These are phyloP conservation scores for Pistacia integerrima DNA, from an alignment of 345 rosid species.

Conservation along the genomic window DNA sequence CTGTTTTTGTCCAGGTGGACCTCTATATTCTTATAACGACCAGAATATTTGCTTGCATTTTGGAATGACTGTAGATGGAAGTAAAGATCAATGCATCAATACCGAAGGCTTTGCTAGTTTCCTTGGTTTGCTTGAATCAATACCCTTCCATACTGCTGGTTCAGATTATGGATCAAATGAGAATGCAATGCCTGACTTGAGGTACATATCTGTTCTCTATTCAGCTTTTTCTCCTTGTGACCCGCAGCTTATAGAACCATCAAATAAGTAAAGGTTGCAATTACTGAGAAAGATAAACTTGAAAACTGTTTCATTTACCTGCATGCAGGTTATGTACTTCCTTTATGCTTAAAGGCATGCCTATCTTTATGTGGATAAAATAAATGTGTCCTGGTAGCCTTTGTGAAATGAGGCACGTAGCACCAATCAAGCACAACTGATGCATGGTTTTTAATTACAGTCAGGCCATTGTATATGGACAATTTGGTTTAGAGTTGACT, in stretches of 20 bases:
- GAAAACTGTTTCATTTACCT: background rate
- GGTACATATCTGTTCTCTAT: constrained; percentile 41
- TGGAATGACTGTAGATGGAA: constrained; percentile 51
- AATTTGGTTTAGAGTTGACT: background rate
- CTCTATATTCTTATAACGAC: constrained; percentile 42
- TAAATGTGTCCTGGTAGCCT: background rate
- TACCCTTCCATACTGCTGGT: constrained; percentile 70
- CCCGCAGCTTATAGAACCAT: constrained; percentile 1
- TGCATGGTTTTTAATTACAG: background rate
- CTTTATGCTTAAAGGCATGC: background rate
- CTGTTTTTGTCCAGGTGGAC: constrained; percentile 41
- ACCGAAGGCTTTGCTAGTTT: constrained; percentile 72
- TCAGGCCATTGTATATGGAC: background rate
- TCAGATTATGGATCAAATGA: constrained; percentile 62
- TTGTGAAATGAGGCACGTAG: constrained; percentile 7
- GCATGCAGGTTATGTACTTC: background rate
- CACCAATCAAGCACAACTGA: background rate
- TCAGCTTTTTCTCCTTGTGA: background rate
- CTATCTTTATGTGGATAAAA: background rate
- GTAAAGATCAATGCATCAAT: constrained; percentile 68
- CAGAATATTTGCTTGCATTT: constrained; percentile 56
- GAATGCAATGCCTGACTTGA: constrained; percentile 54
- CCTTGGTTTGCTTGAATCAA: constrained; percentile 82
- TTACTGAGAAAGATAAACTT: background rate
- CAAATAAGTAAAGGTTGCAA: constrained; percentile 7